phyloP scores from a whole-genome alignment of 2,329 filamentous ascomycete genomes.

The Thelonectria olida region DNA sequence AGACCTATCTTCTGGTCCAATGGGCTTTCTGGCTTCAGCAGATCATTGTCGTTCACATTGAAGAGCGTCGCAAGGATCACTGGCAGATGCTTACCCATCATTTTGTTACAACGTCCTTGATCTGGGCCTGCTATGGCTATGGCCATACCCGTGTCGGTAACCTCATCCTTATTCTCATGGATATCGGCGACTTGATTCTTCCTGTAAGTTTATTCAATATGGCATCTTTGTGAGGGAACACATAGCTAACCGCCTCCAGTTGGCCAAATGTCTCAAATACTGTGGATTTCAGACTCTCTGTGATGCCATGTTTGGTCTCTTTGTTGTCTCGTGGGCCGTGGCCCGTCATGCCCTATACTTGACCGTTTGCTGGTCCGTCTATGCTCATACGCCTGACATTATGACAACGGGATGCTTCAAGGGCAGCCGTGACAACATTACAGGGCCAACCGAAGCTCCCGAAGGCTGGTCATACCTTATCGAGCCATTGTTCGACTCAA shows the following conservation, averaged over 20 bases:
- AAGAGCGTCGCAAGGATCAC: conserved; percentile 92
- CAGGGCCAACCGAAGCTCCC: conserved; percentile 61
- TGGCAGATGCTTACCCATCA: conserved; percentile 96
- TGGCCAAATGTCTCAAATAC: conserved; percentile 95
- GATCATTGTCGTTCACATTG: conserved; percentile 91
- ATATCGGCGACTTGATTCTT: conserved; percentile 86
- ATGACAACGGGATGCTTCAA: conserved; percentile 74
- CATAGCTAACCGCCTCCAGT: conserved; percentile 73
- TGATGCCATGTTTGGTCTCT: conserved; percentile 84
- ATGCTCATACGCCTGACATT: conserved; percentile 30
- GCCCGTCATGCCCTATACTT: conserved; percentile 85
- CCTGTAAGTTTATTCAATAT: conserved; percentile 80
- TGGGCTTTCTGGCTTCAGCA: conserved; percentile 94
- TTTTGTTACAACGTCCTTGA: conserved; percentile 83
- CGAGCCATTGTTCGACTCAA: conserved; percentile 76
- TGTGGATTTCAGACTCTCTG: conserved; percentile 78
- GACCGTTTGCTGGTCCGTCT: conserved; percentile 77
- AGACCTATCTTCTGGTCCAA: conserved; percentile 89
- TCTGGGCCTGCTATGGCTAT: conserved; percentile 85
- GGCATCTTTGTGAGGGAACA: conserved; percentile 68
- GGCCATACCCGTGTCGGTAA: conserved; percentile 88
- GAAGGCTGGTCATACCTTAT: conserved; percentile 70
- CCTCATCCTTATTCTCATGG: conserved; percentile 89
- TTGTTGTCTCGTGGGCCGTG: conserved; percentile 86
- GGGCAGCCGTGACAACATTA: conserved; percentile 63